phyloP scores from a whole-genome alignment of 2,329 filamentous ascomycete species.

The Penicillium sp. region DNA sequence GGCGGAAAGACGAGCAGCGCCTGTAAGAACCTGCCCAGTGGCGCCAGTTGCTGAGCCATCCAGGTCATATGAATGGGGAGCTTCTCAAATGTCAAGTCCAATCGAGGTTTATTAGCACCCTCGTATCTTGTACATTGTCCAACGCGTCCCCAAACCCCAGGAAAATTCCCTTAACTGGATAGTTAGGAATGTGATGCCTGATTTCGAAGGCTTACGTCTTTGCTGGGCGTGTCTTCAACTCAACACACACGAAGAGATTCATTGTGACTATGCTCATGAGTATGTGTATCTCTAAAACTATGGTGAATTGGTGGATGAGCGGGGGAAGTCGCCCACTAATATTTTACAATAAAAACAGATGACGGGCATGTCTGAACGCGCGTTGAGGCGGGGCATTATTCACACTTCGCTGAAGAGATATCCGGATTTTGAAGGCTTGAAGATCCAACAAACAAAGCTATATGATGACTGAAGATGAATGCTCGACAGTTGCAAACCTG shows the following conservation, averaged over 20 bases:
- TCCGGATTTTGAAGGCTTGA: background rate
- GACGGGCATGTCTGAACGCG: background rate
- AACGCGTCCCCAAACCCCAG: too few relatives aligned
- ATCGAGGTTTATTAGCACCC: too few relatives aligned
- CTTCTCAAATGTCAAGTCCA: background rate
- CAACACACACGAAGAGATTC: background rate
- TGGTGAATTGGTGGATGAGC: too few relatives aligned
- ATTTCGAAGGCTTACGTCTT: background rate
- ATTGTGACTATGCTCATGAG: too few relatives aligned
- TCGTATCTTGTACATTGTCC: too few relatives aligned
- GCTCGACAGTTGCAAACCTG: background rate
- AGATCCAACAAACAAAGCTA: background rate
- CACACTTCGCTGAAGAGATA: background rate
- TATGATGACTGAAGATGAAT: background rate
- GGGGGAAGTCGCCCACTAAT: too few relatives aligned
- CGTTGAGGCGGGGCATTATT: background rate
- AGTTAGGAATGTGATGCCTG: background rate
- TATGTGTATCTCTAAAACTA: too few relatives aligned
- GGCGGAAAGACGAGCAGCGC: constrained; percentile 50
- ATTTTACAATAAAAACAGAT: background rate
- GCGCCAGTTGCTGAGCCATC: background rate
- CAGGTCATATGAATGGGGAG: background rate
- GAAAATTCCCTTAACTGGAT: too few relatives aligned
- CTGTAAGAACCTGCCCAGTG: background rate
- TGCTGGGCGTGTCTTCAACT: background rate